phyloP scores from a whole-genome alignment of 805 yeast species.

The Saturnispora gosingensis region DNA sequence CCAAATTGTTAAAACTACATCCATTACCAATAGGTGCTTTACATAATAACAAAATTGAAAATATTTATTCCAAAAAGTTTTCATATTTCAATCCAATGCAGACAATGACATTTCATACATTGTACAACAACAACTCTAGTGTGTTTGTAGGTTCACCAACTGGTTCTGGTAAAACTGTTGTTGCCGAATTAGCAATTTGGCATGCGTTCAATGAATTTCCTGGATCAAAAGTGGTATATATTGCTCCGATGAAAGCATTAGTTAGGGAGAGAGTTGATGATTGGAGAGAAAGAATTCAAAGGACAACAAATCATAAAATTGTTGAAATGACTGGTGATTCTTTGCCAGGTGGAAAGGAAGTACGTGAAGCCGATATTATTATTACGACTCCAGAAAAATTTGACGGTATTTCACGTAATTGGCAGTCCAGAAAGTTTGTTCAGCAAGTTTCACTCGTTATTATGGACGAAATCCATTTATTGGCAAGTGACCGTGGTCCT shows the following conservation, averaged over 20 bases:
- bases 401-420: conserved; percentile 79
- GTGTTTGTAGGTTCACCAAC: conserved; percentile 97
- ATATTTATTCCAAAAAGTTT: conserved; percentile 59
- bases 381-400: conserved; percentile 83
- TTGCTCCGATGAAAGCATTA: conserved; percentile 85
- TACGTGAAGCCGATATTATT: conserved; percentile 62
- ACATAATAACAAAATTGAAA: conserved; percentile 56
- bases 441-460: conserved; percentile 66
- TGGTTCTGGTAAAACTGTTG: conserved; percentile 96
- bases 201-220: conserved; percentile 84
- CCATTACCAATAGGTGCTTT: conserved; percentile 83
- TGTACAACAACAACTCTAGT: conserved; percentile 70
- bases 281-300: conserved; percentile 51
- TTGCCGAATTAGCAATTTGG: conserved; percentile 96
- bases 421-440: conserved; percentile 73
- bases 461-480: conserved; percentile 78
- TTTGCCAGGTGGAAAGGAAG: conserved; percentile 58
- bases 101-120: conserved; percentile 88
- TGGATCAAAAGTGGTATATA: conserved; percentile 69
- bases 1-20: conserved; percentile 67
- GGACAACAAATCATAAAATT: conserved; percentile 39
- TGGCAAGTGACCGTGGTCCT: conserved; percentile 83
- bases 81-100: conserved; percentile 96
- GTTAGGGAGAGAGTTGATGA: conserved; percentile 79
- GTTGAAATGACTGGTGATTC: conserved; percentile 83